Base-by-base conservation (phyloP, 1,284 basidiomycete genomes). In the Xerocomus subilludens region DNA sequence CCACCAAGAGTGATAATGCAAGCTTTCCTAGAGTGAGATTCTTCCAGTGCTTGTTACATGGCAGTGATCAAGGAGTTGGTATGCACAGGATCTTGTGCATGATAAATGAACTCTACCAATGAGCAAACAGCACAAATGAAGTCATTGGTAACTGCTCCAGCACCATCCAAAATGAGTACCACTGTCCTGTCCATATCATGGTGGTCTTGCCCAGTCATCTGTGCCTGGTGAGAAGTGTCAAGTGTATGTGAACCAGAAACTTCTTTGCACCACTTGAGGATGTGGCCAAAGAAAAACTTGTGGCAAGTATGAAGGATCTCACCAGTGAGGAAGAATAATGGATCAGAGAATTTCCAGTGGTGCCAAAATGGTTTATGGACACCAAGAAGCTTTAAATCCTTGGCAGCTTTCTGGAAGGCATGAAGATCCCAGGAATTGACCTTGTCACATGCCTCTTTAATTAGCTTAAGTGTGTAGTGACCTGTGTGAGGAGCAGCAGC, bases 251-350 rank as follows among this genome's bases (percentile, higher is more conserved):
- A 38, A 7, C 64, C 64, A 18, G 38, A 25, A 5, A 71, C 32
- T 8, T 36, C 20, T 49, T 69, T 38, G 30, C 70, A 69, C 74
- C 68, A 75, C 3, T n/a, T n/a, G 10, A 73, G 64, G 8, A 67
- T 30, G 20, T 75, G 74, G n/a, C 73, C 51, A 16, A 75, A 75
- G n/a, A 72, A 75, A 25, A 72, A 72, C 16, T 75, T 75, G n/a
- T 69, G 68, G 2, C 27, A 47, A 2, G 49, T 63, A n/a, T 75
- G 71, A 7, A 75, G 60, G 10, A 70, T 35, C 25, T 75, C 64
- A 1, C 36, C 23, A 8, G 25, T 47, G 4, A 73, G 59, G 23
- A 75, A 75, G 20, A 45, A 30, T 4, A 64, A 64, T 9, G 58
- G 64, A 8, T 67, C 33, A 9, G 47, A 20, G 25, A 45, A 55